Evolutionary conservation across 2,329 filamentous ascomycete species (phyloP).

Genomic region (Alternaria longipes): DNA sequence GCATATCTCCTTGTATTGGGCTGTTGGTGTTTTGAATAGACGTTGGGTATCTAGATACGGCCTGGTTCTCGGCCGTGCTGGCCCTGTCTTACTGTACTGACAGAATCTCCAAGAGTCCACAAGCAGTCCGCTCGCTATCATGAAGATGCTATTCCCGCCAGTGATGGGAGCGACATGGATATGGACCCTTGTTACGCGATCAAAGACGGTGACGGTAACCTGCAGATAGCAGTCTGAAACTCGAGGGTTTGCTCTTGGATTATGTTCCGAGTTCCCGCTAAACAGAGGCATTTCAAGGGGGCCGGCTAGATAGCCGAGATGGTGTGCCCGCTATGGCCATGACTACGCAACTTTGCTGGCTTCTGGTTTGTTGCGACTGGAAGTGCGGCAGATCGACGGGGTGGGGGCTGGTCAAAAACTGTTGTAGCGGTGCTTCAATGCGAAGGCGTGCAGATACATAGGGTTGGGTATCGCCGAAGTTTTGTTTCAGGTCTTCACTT

Average conservation of each 20-base stretch:
- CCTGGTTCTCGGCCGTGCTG: neutral
- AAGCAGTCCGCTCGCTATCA: neutral
- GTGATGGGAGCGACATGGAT: neutral
- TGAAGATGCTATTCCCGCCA: neutral
- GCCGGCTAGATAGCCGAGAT: constrained; percentile 24
- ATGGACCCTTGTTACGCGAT: neutral
- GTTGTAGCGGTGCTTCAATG: constrained; percentile 5
- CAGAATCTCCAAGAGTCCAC: neutral
- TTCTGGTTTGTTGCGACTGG: constrained; percentile 17
- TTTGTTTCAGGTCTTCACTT: neutral
- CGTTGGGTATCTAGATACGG: neutral
- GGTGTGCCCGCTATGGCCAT: constrained; percentile 20
- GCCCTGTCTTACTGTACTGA: neutral
- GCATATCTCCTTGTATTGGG: neutral
- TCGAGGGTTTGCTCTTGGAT: neutral
- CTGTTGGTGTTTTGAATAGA: neutral
- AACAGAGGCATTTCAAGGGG: constrained; percentile 4
- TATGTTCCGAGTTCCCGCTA: constrained; percentile 9
- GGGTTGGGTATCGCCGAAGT: constrained; percentile 10
- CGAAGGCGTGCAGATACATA: constrained; percentile 15
- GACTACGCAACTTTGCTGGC: constrained; percentile 2
- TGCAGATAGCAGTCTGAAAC: constrained; percentile 8
- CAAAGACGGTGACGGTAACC: neutral
- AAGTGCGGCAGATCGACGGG: constrained; percentile 21
- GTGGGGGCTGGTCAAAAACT: constrained; percentile 11